phyloP scores from a whole-genome alignment of 495 filamentous ascomycete genomes.

The Umbilicaria muhlenbergii region DNA sequence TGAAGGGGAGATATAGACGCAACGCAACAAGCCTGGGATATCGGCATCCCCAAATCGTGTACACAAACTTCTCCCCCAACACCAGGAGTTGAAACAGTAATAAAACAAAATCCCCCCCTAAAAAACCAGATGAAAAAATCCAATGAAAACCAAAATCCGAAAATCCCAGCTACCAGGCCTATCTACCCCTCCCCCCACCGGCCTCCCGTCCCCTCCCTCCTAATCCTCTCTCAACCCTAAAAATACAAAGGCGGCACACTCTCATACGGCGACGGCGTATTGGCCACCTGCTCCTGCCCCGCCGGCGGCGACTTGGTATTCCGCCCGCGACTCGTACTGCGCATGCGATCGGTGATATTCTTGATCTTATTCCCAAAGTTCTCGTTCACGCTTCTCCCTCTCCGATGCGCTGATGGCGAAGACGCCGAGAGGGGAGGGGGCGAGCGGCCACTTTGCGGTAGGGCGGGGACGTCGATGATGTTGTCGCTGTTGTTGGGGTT shows the following conservation, averaged over 20 bases:
- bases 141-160: no score
- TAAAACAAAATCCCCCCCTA: no score
- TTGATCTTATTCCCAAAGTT: conserved; percentile 48
- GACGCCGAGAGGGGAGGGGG: conserved; percentile 14
- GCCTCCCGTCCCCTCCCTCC: no score
- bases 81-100: no score
- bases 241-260: conserved; percentile 30
- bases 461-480: conserved; percentile 13
- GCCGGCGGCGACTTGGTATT: conserved; percentile 11
- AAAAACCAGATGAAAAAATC: no score
- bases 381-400: conserved; percentile 51
- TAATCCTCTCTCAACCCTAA: not conserved
- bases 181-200: no score
- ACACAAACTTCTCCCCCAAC: no score
- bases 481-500: conserved; percentile 18
- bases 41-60: no score
- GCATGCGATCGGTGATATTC: conserved; percentile 51
- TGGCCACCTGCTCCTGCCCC: conserved; percentile 13
- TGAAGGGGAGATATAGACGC: no score
- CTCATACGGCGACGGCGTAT: conserved; percentile 38
- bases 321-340: conserved; percentile 46
- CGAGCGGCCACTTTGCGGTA: conserved; percentile 15
- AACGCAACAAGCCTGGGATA: no score
- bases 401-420: conserved; percentile 39
- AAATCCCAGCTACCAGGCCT: no score